phyloP scores from a whole-genome alignment of 176 grass and related monocot genomes.

The Musa beccarii region DNA sequence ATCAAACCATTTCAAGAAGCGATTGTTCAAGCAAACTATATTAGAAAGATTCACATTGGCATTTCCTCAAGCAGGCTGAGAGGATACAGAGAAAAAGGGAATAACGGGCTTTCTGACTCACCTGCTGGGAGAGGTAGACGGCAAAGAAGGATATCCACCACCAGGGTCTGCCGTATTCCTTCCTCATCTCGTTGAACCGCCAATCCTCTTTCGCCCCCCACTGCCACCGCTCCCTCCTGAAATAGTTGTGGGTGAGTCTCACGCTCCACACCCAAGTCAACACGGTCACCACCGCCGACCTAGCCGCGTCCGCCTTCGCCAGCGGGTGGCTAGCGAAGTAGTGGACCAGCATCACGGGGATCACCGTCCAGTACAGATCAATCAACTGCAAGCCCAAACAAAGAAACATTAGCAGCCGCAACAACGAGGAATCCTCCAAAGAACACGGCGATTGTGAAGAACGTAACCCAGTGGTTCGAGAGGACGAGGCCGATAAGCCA shows the following conservation, averaged over 20 bases:
- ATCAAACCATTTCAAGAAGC: too few species aligned
- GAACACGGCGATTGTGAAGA: neutral
- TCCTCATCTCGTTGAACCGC: conserved; percentile 53
- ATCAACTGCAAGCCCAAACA: conserved; percentile 49
- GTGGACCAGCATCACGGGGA: conserved; percentile 78
- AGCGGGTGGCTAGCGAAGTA: conserved; percentile 65
- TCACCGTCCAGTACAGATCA: conserved; percentile 94
- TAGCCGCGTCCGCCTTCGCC: conserved; percentile 21
- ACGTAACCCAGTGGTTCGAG: conserved; percentile 75
- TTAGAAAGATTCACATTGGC: neutral
- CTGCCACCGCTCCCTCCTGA: conserved; percentile 71
- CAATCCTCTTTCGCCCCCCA: conserved; percentile 62
- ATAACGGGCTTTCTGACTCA: neutral
- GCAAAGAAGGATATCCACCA: conserved; percentile 98
- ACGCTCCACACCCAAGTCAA: conserved; percentile 76
- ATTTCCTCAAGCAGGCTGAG: conserved; percentile 26
- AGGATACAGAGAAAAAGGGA: neutral
- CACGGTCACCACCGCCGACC: conserved; percentile 35
- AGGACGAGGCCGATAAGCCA: conserved; percentile 76
- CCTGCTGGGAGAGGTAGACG: conserved; percentile 86
- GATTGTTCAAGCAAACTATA: too few species aligned
- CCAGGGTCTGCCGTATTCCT: conserved; percentile 60
- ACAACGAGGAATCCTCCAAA: neutral
- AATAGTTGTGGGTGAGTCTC: conserved; percentile 46
- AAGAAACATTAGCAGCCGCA: neutral